These are phyloP conservation scores for Alnus glutinosa DNA, from an alignment of 306 rosid genomes.

Conservation along the genomic window DNA sequence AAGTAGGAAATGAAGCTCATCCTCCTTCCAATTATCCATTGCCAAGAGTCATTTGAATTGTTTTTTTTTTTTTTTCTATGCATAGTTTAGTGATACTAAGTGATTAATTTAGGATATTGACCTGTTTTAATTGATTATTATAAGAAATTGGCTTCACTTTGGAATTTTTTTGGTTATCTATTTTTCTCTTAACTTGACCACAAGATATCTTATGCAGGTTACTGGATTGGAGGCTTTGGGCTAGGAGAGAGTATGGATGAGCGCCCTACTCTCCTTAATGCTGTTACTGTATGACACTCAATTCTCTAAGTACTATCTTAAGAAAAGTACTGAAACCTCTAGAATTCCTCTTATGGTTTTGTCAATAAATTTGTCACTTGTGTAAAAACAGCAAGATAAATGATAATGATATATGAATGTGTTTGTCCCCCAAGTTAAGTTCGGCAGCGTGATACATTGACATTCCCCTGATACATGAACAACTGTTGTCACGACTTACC, in stretches of 20 bases:
- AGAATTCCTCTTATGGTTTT: slow-evolving; percentile 1
- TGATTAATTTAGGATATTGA: neutral
- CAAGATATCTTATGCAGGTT: slow-evolving; percentile 54
- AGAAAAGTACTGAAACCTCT: neutral
- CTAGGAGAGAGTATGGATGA: slow-evolving; percentile 86
- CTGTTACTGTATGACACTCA: slow-evolving; percentile 55
- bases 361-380: neutral
- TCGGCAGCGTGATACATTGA: neutral
- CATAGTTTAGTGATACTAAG: neutral
- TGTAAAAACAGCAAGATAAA: neutral
- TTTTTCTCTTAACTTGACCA: slow-evolving; percentile 17
- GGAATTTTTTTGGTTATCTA: slow-evolving; percentile 7
- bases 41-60: too few relatives aligned
- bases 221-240: slow-evolving; percentile 96
- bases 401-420: neutral
- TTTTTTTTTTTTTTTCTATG: neutral
- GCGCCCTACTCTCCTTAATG: slow-evolving; percentile 70
- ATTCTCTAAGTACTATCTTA: neutral
- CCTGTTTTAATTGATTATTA: neutral
- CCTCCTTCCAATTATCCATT: neutral
- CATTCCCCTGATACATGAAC: slow-evolving; percentile 1
- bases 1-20: neutral
- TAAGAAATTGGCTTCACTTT: neutral
- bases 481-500: neutral
- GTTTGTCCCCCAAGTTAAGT: neutral